These are phyloP conservation scores for Prillingera fragicola DNA, from an alignment of 1,284 basidiomycete genomes.

Conservation along the genomic window DNA sequence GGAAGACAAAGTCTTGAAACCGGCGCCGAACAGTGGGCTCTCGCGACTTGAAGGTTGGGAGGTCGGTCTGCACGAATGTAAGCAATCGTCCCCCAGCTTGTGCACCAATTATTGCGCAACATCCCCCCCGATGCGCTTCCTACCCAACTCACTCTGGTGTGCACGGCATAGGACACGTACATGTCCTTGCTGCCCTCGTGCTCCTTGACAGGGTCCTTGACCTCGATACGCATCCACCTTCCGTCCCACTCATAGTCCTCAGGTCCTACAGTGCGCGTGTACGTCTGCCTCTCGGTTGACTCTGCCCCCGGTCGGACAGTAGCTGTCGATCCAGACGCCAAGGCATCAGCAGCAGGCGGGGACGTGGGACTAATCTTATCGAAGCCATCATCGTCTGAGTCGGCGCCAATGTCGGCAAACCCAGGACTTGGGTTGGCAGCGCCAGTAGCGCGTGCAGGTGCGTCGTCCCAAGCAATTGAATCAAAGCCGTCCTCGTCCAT, in stretches of 20 bases:
- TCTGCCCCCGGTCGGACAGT: background rate
- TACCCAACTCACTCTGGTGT: constrained; percentile 64
- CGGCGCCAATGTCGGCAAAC: constrained; percentile 21
- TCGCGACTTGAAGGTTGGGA: constrained; percentile 41
- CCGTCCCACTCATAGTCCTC: constrained; percentile 66
- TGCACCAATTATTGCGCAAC: background rate
- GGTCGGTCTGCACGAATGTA: constrained; percentile 35
- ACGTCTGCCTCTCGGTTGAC: constrained; percentile 6
- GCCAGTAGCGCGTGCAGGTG: constrained; percentile 20
- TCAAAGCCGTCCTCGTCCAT: constrained; percentile 45
- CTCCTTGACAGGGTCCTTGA: constrained; percentile 91
- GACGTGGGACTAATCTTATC: constrained; percentile 35
- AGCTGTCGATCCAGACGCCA: constrained; percentile 6
- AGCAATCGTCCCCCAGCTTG: background rate
- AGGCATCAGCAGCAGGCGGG: constrained; percentile 5
- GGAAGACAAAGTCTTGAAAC: constrained; percentile 95
- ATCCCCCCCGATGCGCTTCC: background rate
- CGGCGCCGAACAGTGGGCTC: constrained; percentile 74
- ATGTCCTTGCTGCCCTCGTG: constrained; percentile 92
- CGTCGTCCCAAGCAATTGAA: constrained; percentile 45
- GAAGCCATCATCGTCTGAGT: constrained; percentile 39
- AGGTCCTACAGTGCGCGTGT: no score
- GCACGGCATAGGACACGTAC: constrained; percentile 89
- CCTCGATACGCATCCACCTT: constrained; percentile 67
- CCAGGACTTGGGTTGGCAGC: background rate